These are phyloP conservation scores for Rhodocollybia butyracea DNA, from an alignment of 768 basidiomycete species.

Conservation along the genomic window DNA sequence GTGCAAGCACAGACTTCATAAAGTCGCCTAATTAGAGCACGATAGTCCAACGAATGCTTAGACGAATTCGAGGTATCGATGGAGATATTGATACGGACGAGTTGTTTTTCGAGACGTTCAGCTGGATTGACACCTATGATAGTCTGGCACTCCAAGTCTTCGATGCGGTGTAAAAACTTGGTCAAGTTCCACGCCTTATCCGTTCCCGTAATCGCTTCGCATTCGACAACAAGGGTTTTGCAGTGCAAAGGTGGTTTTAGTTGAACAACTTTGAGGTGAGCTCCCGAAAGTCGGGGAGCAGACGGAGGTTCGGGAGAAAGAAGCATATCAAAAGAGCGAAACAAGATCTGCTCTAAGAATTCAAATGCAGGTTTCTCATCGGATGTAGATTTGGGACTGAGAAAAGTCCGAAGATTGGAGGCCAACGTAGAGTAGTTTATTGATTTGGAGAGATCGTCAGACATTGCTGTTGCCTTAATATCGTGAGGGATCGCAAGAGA, in stretches of 20 bases:
- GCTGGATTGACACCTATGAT: slow-evolving; percentile 68
- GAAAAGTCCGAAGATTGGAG: slow-evolving; percentile 25
- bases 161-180: slow-evolving; percentile 22
- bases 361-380: slow-evolving; percentile 25
- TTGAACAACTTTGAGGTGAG: slow-evolving; percentile 44
- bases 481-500: slow-evolving; percentile 50
- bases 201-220: slow-evolving; percentile 23
- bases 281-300: slow-evolving; percentile 19
- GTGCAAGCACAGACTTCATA: slow-evolving; percentile 26
- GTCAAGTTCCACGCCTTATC: slow-evolving; percentile 17
- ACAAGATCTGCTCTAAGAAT: slow-evolving; percentile 45
- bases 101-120: slow-evolving; percentile 65
- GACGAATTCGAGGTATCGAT: slow-evolving; percentile 20
- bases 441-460: slow-evolving; percentile 54
- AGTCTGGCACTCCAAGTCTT: slow-evolving; percentile 44
- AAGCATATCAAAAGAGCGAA: slow-evolving; percentile 35
- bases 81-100: slow-evolving; percentile 44
- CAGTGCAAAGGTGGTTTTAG: slow-evolving; percentile 52
- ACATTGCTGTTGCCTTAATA: slow-evolving; percentile 42
- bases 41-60: slow-evolving; percentile 15
- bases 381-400: slow-evolving; percentile 14
- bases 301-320: slow-evolving; percentile 31
- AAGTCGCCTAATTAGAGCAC: slow-evolving; percentile 11
- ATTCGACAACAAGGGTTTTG: slow-evolving; percentile 38
- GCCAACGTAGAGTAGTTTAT: slow-evolving; percentile 62